Evolutionary conservation across 768 basidiomycete species (phyloP).

Genomic region (Trametes cinnabarina): DNA sequence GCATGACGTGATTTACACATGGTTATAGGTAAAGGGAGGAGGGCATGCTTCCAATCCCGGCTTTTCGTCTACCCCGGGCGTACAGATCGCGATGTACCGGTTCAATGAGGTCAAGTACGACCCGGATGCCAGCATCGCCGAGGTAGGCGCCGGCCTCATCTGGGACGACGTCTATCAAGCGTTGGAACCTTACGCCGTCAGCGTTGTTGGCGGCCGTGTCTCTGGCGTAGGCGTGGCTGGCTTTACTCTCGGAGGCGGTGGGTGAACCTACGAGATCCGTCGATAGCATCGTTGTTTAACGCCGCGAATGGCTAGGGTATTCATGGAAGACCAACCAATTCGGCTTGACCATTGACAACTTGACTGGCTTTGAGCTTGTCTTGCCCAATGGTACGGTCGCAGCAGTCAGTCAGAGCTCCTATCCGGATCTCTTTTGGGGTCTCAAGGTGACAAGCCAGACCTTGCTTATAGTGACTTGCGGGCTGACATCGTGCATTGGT

Average conservation of each 20-base stretch:
- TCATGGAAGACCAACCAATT: conserved; percentile 63
- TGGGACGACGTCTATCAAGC: conserved; percentile 69
- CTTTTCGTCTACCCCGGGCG: conserved; percentile 36
- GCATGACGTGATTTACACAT: not conserved
- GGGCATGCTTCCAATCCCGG: conserved; percentile 35
- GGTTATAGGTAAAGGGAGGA: conserved; percentile 34
- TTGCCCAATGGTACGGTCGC: conserved; percentile 49
- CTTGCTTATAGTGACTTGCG: not conserved
- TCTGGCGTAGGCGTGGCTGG: conserved; percentile 41
- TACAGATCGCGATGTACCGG: conserved; percentile 34
- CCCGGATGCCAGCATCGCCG: conserved; percentile 17
- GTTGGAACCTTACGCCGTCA: conserved; percentile 47
- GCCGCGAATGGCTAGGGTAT: conserved; percentile 42
- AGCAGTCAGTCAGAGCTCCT: conserved; percentile 30
- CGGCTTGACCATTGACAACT: conserved; percentile 55
- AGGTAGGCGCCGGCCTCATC: conserved; percentile 42
- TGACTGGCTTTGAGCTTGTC: conserved; percentile 56
- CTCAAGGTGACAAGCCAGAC: conserved; percentile 35
- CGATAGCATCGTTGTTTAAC: not conserved
- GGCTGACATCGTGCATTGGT: not conserved
- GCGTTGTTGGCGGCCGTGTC: conserved; percentile 59
- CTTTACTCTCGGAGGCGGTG: conserved; percentile 52
- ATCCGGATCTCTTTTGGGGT: conserved; percentile 43
- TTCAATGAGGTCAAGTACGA: conserved; percentile 30
- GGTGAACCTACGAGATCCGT: not conserved